Percentiles rank a stretch among this genome's conserved stretches.
Evolutionary conservation across 306 rosid species (phyloP).

Genomic region (Potentilla sterilis): DNA sequence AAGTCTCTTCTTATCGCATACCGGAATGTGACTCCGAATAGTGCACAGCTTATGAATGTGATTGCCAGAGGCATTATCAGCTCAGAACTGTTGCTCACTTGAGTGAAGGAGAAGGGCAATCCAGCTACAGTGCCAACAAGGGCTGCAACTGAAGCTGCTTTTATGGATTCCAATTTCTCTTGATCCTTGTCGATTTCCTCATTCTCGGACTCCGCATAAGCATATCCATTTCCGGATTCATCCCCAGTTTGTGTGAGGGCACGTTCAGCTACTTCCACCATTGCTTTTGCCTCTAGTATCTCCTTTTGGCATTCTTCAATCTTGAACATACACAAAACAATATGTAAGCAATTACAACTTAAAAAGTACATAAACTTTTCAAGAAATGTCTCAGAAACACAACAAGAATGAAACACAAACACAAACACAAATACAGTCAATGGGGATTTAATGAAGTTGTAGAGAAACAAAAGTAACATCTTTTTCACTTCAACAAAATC

Average conservation of each 20-base stretch:
- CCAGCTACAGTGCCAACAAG: slow-evolving; percentile 65
- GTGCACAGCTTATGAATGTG: slow-evolving; percentile 63
- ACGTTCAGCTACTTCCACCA: slow-evolving; percentile 74
- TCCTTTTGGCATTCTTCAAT: slow-evolving; percentile 79
- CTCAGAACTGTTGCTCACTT: slow-evolving; percentile 44
- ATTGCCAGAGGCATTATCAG: slow-evolving; percentile 58
- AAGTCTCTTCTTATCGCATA: slow-evolving; percentile 69
- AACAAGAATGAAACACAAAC: not conserved
- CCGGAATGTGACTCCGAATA: slow-evolving; percentile 80
- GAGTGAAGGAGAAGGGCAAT: slow-evolving; percentile 59
- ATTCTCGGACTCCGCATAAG: slow-evolving; percentile 22
- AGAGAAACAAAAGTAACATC: not conserved
- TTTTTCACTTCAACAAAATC: not conserved
- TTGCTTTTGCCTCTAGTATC: slow-evolving; percentile 65
- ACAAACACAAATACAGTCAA: not conserved
- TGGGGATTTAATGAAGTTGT: not conserved
- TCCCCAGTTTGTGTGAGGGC: slow-evolving; percentile 40
- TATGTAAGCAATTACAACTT: not conserved
- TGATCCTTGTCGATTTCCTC: slow-evolving; percentile 45
- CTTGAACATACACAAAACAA: slow-evolving; percentile 28
- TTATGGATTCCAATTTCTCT: slow-evolving; percentile 74
- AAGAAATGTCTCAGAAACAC: not conserved
- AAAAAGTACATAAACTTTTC: not conserved
- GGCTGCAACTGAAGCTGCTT: slow-evolving; percentile 71
- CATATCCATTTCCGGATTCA: slow-evolving; percentile 24